These are phyloP conservation scores for Drechmeria coniospora DNA, from an alignment of 2,329 filamentous ascomycete species.

Conservation along the genomic window DNA sequence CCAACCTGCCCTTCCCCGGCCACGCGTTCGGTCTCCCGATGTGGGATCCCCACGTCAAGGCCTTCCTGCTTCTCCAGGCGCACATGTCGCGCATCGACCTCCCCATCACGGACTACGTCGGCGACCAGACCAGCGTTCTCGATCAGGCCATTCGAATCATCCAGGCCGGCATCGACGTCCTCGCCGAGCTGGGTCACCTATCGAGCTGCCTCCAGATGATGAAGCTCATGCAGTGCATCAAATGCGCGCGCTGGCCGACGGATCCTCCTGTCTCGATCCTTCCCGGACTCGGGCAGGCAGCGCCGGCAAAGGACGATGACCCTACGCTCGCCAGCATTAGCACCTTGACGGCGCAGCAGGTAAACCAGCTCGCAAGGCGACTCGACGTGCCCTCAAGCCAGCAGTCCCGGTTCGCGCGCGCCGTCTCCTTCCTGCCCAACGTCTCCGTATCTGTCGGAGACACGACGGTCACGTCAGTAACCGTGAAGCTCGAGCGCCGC, in stretches of 20 bases:
- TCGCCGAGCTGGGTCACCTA: slow-evolving; percentile 75
- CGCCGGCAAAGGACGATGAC: slow-evolving; percentile 25
- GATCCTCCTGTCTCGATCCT: slow-evolving; percentile 69
- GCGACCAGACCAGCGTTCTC: slow-evolving; percentile 76
- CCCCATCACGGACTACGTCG: slow-evolving; percentile 92
- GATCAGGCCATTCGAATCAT: slow-evolving; percentile 96
- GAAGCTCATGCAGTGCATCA: slow-evolving; percentile 75
- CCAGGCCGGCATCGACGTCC: slow-evolving; percentile 84
- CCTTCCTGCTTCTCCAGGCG: slow-evolving; percentile 84
- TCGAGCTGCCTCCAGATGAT: slow-evolving; percentile 73
- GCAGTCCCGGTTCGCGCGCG: slow-evolving; percentile 37
- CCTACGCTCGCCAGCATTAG: slow-evolving; percentile 27
- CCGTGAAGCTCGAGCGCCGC: slow-evolving; percentile 46
- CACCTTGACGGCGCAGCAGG: slow-evolving; percentile 17
- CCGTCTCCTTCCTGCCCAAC: slow-evolving; percentile 52
- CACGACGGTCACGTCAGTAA: slow-evolving; percentile 46
- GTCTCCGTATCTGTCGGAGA: slow-evolving; percentile 46
- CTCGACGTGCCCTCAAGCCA: slow-evolving; percentile 32
- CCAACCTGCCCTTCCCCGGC: slow-evolving; percentile 54
- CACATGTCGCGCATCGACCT: slow-evolving; percentile 88
- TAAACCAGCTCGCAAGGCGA: slow-evolving; percentile 29
- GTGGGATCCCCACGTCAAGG: slow-evolving; percentile 98
- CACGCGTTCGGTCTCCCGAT: slow-evolving; percentile 60
- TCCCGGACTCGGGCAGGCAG: slow-evolving; percentile 48
- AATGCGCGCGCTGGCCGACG: slow-evolving; percentile 79